These are phyloP conservation scores for Herpetomonas tarakana DNA, from an alignment of 208 protist species.

Conservation along the genomic window DNA sequence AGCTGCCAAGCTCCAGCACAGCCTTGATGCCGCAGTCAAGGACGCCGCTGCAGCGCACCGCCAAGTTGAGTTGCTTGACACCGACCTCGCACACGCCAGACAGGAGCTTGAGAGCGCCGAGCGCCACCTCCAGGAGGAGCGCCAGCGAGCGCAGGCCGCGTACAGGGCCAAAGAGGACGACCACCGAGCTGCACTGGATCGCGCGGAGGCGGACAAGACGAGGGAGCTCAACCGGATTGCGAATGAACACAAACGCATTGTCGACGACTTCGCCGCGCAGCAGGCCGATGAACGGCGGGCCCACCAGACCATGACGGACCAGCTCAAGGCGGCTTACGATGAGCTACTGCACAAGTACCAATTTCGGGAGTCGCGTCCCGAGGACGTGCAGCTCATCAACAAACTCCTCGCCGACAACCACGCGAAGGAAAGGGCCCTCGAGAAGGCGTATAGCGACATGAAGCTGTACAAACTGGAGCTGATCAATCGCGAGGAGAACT, in stretches of 20 bases:
- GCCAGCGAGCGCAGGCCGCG: constrained; percentile 12
- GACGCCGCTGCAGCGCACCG: constrained; percentile 5
- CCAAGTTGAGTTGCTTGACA: constrained; percentile 9
- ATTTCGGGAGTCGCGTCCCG: constrained; percentile 85
- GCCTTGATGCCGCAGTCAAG: background rate
- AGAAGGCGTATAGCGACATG: constrained; percentile 87
- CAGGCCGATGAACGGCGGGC: constrained; percentile 27
- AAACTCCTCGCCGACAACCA: constrained; percentile 71
- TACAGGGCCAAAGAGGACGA: constrained; percentile 16
- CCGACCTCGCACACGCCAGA: constrained; percentile 8
- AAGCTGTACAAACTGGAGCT: constrained; percentile 94
- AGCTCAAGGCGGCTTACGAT: constrained; percentile 40
- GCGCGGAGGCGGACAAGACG: constrained; percentile 24
- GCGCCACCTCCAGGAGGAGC: constrained; percentile 25
- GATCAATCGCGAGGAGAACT: constrained; percentile 94
- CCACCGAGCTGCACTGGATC: constrained; percentile 22
- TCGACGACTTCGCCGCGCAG: constrained; percentile 55
- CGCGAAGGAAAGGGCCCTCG: constrained; percentile 65
- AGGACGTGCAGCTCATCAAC: constrained; percentile 91
- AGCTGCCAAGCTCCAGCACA: background rate
- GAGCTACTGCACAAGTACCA: constrained; percentile 88
- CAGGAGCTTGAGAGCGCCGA: constrained; percentile 21
- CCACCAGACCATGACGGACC: constrained; percentile 29
- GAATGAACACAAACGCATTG: constrained; percentile 31
- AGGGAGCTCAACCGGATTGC: constrained; percentile 25